Percentiles rank a stretch among this genome's conserved stretches.
Evolutionary conservation across 73 alveolate genomes (phyloP).

Genomic region (Loxodes magnus): DNA sequence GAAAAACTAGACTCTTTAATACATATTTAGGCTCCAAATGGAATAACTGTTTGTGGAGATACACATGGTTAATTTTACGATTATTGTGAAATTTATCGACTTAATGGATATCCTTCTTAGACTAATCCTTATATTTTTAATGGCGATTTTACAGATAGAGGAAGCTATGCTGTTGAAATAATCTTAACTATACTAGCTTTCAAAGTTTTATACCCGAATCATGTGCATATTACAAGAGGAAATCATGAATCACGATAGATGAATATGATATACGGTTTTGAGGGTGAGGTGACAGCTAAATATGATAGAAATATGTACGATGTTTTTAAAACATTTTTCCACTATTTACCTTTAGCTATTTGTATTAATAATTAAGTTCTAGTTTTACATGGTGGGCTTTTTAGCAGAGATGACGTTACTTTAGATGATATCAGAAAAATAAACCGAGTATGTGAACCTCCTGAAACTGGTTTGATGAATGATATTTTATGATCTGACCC

Average conservation of each 20-base stretch:
- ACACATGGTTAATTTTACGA: slow-evolving; percentile 96
- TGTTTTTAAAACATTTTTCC: slow-evolving; percentile 68
- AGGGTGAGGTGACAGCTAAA: slow-evolving; percentile 91
- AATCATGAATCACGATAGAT: slow-evolving; percentile 88
- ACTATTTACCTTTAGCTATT: slow-evolving; percentile 82
- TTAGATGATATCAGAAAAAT: slow-evolving; percentile 69
- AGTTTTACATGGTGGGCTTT: slow-evolving; percentile 97
- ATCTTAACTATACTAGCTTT: slow-evolving; percentile 76
- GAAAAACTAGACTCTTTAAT: slow-evolving; percentile 38
- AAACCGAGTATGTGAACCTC: slow-evolving; percentile 84
- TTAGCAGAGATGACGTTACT: slow-evolving; percentile 88
- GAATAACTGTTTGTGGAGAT: slow-evolving; percentile 95
- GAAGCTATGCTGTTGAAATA: slow-evolving; percentile 91
- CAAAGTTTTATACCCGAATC: slow-evolving; percentile 86
- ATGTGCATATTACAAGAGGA: slow-evolving; percentile 88
- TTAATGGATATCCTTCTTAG: slow-evolving; percentile 87
- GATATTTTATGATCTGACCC: slow-evolving; percentile 94
- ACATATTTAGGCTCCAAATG: slow-evolving; percentile 57
- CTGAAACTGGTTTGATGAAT: slow-evolving; percentile 77
- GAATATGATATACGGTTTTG: slow-evolving; percentile 90
- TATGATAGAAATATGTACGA: slow-evolving; percentile 73
- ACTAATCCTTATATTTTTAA: slow-evolving; percentile 91
- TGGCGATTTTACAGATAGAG: slow-evolving; percentile 98
- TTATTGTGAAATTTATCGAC: slow-evolving; percentile 70
- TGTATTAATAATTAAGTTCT: slow-evolving; percentile 73